Conservation (phyloP, 257 asterid species). For the Nyctanthes arbortristis region DNA sequence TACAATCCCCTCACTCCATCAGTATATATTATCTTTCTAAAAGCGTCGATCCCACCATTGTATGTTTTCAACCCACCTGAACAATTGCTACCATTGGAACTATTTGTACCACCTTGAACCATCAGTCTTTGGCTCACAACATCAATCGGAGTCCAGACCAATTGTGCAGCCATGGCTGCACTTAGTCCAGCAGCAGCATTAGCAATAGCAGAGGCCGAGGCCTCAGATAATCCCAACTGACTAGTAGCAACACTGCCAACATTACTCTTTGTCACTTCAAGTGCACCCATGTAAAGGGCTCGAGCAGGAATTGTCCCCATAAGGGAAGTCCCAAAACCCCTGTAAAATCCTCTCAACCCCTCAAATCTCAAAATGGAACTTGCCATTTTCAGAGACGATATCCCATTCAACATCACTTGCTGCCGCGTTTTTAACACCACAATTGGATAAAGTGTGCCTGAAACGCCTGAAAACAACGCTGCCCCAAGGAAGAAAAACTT, state of each 20-base stretch:
- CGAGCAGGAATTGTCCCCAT: conserved; percentile 97
- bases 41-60: conserved; percentile 82
- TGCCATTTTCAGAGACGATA: conserved; percentile 71
- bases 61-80: conserved; percentile 58
- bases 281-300: conserved; percentile 96
- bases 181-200: conserved; percentile 91
- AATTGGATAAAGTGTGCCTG: conserved; percentile 69
- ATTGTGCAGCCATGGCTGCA: conserved; percentile 95
- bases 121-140: conserved; percentile 94
- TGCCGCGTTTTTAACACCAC: conserved; percentile 89
- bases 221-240: conserved; percentile 67
- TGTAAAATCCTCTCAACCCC: conserved; percentile 80
- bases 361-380: conserved; percentile 58
- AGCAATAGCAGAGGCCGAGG: conserved; percentile 75
- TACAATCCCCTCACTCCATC: conserved; percentile 87
- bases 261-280: conserved; percentile 85
- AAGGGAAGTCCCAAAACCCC: conserved; percentile 88
- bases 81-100: conserved; percentile 27
- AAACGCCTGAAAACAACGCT: conserved; percentile 86
- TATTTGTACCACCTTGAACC: conserved; percentile 77
- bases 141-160: conserved; percentile 97
- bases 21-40: conserved; percentile 56
- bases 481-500: conserved; percentile 95
- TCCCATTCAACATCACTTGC: conserved; percentile 61
- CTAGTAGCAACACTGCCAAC: conserved; percentile 62